A percentile compares a stretch with the other conserved stretches of the same genome.
Conservation (phyloP, 768 basidiomycete species). For the Agrocybe praecox region DNA sequence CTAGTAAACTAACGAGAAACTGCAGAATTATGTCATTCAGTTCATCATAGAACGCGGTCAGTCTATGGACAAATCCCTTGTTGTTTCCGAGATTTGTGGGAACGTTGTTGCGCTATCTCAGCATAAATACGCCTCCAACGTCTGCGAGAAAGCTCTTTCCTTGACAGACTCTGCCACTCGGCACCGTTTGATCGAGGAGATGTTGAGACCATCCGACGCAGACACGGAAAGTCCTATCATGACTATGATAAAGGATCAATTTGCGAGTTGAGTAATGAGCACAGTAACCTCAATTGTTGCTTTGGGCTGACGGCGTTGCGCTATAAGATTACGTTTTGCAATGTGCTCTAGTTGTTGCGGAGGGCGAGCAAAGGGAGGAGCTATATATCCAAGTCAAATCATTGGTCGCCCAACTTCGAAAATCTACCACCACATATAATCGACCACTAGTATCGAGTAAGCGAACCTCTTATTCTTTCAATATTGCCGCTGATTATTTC, state of each 20-base stretch:
- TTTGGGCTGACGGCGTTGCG: too few relatives aligned
- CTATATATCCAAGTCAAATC: slow-evolving; percentile 66
- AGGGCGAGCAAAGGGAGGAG: slow-evolving; percentile 70
- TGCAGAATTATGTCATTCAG: slow-evolving; percentile 93
- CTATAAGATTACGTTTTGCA: slow-evolving; percentile 85
- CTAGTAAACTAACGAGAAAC: not conserved
- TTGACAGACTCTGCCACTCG: slow-evolving; percentile 68
- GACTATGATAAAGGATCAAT: slow-evolving; percentile 86
- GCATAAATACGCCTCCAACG: slow-evolving; percentile 96
- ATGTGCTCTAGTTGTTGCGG: slow-evolving; percentile 68
- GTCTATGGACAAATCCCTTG: slow-evolving; percentile 63
- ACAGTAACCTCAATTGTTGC: not conserved
- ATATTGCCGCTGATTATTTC: not conserved
- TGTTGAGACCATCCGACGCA: slow-evolving; percentile 60
- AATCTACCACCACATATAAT: slow-evolving; percentile 71
- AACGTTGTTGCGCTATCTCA: slow-evolving; percentile 79
- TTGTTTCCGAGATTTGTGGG: slow-evolving; percentile 72
- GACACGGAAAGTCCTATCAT: slow-evolving; percentile 73
- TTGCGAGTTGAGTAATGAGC: slow-evolving; percentile 66
- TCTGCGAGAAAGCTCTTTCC: slow-evolving; percentile 87
- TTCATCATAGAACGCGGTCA: slow-evolving; percentile 86
- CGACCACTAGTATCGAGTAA: slow-evolving; percentile 82
- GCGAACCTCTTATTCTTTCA: slow-evolving; percentile 24
- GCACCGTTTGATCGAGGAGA: slow-evolving; percentile 75
- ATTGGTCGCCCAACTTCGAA: slow-evolving; percentile 70